Evolutionary conservation across 805 yeast species (phyloP), one percentile per base, ranked within the genome.

Genomic region (Ogataea paraovalis): DNA sequence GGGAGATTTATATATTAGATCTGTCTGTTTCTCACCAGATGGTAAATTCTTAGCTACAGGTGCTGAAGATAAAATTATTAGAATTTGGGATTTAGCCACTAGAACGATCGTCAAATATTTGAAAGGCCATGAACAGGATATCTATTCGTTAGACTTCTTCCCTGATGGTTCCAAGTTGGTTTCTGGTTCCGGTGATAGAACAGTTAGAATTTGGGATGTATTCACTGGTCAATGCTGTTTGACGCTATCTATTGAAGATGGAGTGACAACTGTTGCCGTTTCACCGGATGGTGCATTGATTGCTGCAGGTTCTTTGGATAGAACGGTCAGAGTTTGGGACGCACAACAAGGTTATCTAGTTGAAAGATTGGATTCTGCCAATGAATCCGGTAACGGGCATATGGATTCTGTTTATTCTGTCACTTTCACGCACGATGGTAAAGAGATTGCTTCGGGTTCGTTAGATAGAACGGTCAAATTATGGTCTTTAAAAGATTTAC

Each of bases 291-390:
- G 97, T 36, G 81, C 84, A 58, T 80, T 83, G 59, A 89, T 94
- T 59, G 98, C 97, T 36, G 98, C 97, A 16, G 99, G 99, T 43
- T 87, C 96, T 32, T 79, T 92, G 55, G 99, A 92, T 72, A 79
- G 95, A 70, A 86, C 96, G 28, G 97, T 94, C 44, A 79, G 98
- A 53, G 96, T 94, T 42, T 92, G 98, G 97, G 97, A 92, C 70
- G 85, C 96, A 9, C 80, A 87, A 41, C 86, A 95, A 22, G 97
- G 97, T 2, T 86, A 86, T 73, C 72, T 91, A 45, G 95, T 92
- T 37, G 97, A 91, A 74, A 79, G 96, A 64, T 76, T 92, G 54
- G 97, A 91, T 63, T 84, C 91, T 16, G 96, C 95, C 47, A 84
- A 82, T 59, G 94, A 86, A 68, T 76, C 79, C 48, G 91, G 91